Evolutionary conservation across 768 basidiomycete genomes (phyloP).

Genomic region (Pleurotus ostreatus): DNA sequence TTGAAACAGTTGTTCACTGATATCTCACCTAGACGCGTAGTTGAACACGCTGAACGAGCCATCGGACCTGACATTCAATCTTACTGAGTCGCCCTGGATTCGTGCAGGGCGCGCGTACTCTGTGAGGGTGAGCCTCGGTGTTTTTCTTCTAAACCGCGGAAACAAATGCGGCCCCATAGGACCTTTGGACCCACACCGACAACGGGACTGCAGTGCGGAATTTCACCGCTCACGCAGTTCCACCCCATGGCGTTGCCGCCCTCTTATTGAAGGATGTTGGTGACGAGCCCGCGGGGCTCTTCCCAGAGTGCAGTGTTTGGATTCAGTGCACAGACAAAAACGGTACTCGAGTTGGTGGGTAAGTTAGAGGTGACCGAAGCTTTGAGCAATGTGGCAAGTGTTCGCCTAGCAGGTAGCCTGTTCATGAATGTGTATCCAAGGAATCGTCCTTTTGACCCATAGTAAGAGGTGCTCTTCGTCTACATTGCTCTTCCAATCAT

Average conservation of each 20-base stretch:
- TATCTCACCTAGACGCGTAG: neutral
- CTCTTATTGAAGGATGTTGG: constrained; percentile 40
- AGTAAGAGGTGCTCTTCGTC: no score
- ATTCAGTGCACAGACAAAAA: constrained; percentile 48
- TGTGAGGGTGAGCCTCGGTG: constrained; percentile 45
- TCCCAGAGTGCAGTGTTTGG: constrained; percentile 48
- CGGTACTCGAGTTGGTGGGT: constrained; percentile 30
- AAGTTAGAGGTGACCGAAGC: neutral
- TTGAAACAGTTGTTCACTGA: neutral
- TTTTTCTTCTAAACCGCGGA: no score
- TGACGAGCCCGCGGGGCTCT: constrained; percentile 43
- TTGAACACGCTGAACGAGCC: constrained; percentile 37
- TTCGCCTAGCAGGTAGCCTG: no score
- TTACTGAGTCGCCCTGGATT: constrained; percentile 71
- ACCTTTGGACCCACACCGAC: constrained; percentile 69
- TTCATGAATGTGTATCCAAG: no score
- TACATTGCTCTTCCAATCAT: no score
- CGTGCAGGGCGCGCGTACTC: constrained; percentile 61
- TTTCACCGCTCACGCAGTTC: constrained; percentile 51
- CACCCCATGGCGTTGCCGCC: constrained; percentile 67
- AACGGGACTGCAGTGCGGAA: constrained; percentile 64
- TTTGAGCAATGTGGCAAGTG: no score
- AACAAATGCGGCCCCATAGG: constrained; percentile 29
- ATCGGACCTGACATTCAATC: constrained; percentile 54
- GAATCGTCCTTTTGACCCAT: no score